phyloP scores from a whole-genome alignment of 75 land plant genomes.

The Picea sitchensis region DNA sequence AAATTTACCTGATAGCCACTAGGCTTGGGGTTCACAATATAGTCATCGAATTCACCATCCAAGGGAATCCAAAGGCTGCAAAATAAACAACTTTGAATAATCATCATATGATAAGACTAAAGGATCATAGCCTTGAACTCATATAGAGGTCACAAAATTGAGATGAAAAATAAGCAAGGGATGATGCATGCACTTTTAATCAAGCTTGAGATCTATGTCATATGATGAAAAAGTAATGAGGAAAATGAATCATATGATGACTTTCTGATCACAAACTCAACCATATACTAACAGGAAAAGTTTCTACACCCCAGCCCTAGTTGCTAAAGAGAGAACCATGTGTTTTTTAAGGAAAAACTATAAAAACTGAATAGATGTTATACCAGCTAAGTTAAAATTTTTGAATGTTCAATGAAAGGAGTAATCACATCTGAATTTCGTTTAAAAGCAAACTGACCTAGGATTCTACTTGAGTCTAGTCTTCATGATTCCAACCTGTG shows the following conservation, averaged over 20 bases:
- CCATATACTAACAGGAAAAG: neutral
- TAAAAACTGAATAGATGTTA: neutral
- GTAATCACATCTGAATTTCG: neutral
- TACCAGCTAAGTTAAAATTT: neutral
- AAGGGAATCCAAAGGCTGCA: conserved; percentile 95
- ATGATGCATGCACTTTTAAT: neutral
- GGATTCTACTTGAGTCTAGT: neutral
- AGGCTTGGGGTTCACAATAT: conserved; percentile 95
- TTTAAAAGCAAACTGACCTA: neutral
- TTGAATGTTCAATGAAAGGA: neutral
- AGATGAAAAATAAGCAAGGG: neutral
- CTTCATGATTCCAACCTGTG: conserved; percentile 56
- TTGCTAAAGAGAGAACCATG: neutral
- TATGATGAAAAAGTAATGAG: neutral
- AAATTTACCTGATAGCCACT: conserved; percentile 90
- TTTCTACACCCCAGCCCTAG: neutral
- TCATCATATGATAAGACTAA: neutral
- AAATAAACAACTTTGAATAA: neutral
- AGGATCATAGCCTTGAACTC: neutral
- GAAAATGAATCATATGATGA: neutral
- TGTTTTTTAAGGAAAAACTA: neutral
- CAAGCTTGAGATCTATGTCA: neutral
- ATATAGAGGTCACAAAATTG: neutral
- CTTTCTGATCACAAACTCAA: neutral
- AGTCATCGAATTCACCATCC: conserved; percentile 98